Evolutionary conservation across 2,329 filamentous ascomycete species (phyloP), one percentile per base, ranked within the genome.

Genomic region (Colletotrichum simmondsii): DNA sequence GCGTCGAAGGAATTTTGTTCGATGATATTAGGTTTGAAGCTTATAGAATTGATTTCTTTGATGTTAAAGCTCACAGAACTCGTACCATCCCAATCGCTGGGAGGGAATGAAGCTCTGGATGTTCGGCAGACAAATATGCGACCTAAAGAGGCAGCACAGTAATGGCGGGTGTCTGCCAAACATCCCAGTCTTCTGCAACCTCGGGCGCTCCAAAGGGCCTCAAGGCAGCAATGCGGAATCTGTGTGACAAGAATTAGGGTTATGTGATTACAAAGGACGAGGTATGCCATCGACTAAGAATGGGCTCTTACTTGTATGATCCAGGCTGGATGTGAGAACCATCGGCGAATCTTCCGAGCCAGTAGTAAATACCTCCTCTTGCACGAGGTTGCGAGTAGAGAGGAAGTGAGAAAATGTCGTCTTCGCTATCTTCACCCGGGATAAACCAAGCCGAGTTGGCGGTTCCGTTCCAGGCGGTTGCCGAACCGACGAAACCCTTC

Each of bases 401-500:
- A 5, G 68, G 64, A 14, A 67, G 62, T 1, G 63, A 30, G 37
- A 67, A 67, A 22, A 71, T 19, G 5, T 71, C 63, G 22, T 67
- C 57, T 7, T 71, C 68, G 7, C n/a, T 62, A 7, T 71, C 57
- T 5, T 67, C 26, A 2, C 57, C 57, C 1, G 57, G 56, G 1
- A 35, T 19, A 35, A 71, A 67, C 63, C 56, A 37, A 2, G 24
- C 5, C 4, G 57, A 37, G 2, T 16, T n/a, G 3, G 46, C 56
- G 1, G 63, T 67, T 5, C 57, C 49, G 49, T 57, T 67, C 70
- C 70, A 72, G n/a, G 79, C 81, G 3, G 83, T 83, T 5, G 83
- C 83, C 0, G 84, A 83, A 28, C 86, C 85, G 63, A 87, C 74
- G 65, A 81, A 87, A 14, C 81, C 81, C n/a, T 79, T 78, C 62